Percentiles rank a stretch among this genome's conserved stretches.
Conservation (phyloP, 2,329 filamentous ascomycete species). For the Ophiocordyceps polyrhachis-furcata region DNA sequence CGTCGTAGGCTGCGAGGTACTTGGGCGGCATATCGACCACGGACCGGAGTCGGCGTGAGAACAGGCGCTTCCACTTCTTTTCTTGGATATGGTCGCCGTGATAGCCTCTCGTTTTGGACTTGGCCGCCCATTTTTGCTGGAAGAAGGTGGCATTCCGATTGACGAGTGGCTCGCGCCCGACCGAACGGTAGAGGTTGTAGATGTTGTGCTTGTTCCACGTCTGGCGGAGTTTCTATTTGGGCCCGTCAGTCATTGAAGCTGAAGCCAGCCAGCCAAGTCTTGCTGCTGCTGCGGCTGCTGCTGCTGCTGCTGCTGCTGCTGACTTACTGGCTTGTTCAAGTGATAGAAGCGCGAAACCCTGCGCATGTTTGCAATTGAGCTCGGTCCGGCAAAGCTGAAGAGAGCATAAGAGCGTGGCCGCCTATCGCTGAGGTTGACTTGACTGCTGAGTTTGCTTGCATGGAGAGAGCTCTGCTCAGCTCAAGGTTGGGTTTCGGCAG, state of each 20-base stretch:
- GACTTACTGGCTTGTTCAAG: slow-evolving; percentile 44
- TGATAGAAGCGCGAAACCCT: slow-evolving; percentile 44
- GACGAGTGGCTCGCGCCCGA: slow-evolving; percentile 13
- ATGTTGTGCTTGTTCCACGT: slow-evolving; percentile 97
- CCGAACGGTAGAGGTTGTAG: slow-evolving; percentile 52
- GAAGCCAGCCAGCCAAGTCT: no score
- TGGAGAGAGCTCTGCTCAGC: background rate
- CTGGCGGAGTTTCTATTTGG: slow-evolving; percentile 65
- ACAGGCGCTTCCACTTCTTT: slow-evolving; percentile 87
- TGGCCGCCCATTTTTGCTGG: slow-evolving; percentile 95
- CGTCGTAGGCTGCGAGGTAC: slow-evolving; percentile 66
- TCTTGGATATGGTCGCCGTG: slow-evolving; percentile 92
- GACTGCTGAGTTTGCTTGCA: background rate
- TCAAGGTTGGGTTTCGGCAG: background rate
- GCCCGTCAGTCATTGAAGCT: background rate
- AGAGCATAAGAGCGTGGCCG: background rate
- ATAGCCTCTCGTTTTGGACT: slow-evolving; percentile 66
- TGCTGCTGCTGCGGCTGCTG: no score
- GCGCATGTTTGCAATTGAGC: slow-evolving; percentile 26
- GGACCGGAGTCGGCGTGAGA: slow-evolving; percentile 59
- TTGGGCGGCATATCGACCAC: slow-evolving; percentile 70
- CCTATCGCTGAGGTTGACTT: background rate
- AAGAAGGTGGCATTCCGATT: slow-evolving; percentile 51
- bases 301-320: no score
- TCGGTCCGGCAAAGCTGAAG: no score